Evolutionary conservation across 1,284 basidiomycete species (phyloP), one percentile per base, ranked within the genome.

Genomic region (Hortiboletus rubellus): DNA sequence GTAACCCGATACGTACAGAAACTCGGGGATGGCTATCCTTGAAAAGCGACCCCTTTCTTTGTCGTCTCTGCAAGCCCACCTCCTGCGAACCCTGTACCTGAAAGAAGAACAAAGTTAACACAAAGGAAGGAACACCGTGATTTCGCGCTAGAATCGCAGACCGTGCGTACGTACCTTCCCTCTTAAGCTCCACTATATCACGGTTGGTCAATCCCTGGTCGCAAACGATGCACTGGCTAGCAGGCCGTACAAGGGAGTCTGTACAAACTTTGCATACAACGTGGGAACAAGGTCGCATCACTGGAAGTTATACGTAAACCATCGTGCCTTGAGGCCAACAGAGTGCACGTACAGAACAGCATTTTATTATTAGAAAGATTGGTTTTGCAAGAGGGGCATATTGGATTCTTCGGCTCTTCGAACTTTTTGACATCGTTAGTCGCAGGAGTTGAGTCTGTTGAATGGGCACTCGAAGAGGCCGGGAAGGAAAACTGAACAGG

Each of bases 301-400:
- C 87, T 91, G 30, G 58, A 30, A 52, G 8, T 31, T 30, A 38
- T 49, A 17, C 48, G 54, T 60, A 33, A 55, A 33, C 15, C 18
- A 52, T 31, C 17, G 49, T 22, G 31, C 31, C 30, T 37, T 31
- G 22, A 48, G 10, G 33, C 27, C 9, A 18, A 54, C 40, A 33
- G 5, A 7, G 34, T 2, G 63, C 52, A 78, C 92, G 63, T 67
- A 96, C 89, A 63, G 71, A 84, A 83, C 68, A 89, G 79, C 9
- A 87, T 76, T 18, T 82, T 79, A 56, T 83, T 89, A 68, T 96
- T 96, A 2, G 90, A 92, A 38, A 97, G 75, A 43, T 80, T 80
- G 71, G 91, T 91, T 69, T 94, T 92, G 76, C 96, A 98, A 18
- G 89, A 90, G 1, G 93, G 93, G 64, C 94, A 98, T 69, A 93